Conservation (phyloP, 2,329 filamentous ascomycete species). For the Pochonia chlamydosporia region DNA sequence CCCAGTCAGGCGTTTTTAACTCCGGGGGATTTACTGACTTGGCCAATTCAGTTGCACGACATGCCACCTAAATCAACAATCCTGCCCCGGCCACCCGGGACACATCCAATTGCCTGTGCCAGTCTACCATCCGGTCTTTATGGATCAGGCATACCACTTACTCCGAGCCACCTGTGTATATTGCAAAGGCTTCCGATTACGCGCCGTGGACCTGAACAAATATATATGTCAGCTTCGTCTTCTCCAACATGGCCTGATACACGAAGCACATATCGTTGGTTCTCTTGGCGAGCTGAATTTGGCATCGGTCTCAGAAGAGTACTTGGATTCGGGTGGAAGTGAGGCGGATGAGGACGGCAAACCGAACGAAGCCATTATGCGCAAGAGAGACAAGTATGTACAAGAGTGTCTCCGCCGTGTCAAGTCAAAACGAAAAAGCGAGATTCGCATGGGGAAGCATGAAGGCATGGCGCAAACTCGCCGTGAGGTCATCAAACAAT, state of each 20-base stretch:
- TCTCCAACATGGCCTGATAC: constrained; percentile 75
- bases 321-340: constrained; percentile 41
- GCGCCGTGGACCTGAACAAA: constrained; percentile 69
- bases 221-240: constrained; percentile 81
- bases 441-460: constrained; percentile 63
- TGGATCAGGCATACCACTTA: constrained; percentile 83
- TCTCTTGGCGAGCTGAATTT: constrained; percentile 40
- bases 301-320: constrained; percentile 25
- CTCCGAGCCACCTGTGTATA: constrained; percentile 85
- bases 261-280: constrained; percentile 58
- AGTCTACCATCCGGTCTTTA: constrained; percentile 94
- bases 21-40: constrained; percentile 4
- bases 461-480: constrained; percentile 77
- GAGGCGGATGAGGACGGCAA: constrained; percentile 61
- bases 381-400: constrained; percentile 61
- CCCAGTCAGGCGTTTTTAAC: constrained; percentile 6
- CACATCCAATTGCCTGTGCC: constrained; percentile 92
- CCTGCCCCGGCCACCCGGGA: constrained; percentile 87
- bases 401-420: constrained; percentile 62
- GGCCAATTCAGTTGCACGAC: constrained; percentile 67
- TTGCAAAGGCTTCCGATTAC: constrained; percentile 79
- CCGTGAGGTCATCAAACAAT: constrained; percentile 71
- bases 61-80: constrained; percentile 75
- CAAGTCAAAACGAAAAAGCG: constrained; percentile 39
- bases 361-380: constrained; percentile 45